Evolutionary conservation across 768 basidiomycete species (phyloP), one percentile per base, ranked within the genome.

Genomic region (Auriscalpium microsporum): DNA sequence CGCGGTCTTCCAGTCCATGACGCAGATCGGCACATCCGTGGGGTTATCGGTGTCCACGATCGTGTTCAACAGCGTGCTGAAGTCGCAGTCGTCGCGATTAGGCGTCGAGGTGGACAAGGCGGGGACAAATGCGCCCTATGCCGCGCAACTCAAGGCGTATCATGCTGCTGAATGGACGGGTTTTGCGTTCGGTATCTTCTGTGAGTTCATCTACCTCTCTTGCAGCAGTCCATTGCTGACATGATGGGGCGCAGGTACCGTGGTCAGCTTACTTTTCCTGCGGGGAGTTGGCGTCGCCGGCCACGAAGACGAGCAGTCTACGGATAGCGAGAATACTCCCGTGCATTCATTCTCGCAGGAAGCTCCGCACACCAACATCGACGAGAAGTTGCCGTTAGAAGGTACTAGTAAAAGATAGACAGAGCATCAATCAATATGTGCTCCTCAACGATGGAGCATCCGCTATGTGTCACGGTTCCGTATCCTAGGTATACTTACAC

Each of bases 1-100:
- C 3, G 89, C 81, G 10, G 56, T 90, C 17, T 90, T 90, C 68
- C 85, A 87, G 64, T 89, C 89, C 1, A 82, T 91, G 78, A 84
- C 79, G 6, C 84, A 86, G 86, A 67, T 90, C 13, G 88, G 87
- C 8, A 80, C 79, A 0, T 77, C 85, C 7, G 74, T 88, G 38
- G 88, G 87, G 14, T 73, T 89, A 3, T 84, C 87, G 10, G 74
- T 88, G 14, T 77, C 81, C 8, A 89, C 87, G 0, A 83, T 89
- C 34, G 83, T 87, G 38, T 86, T 80, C 67, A 77, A 89, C 60
- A 68, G 74, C 2, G 76, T 80, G n/a, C 68, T 77, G 11, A 54
- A 56, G 4, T 57, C 68, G 11, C 63, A 72, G 33, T 67, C 75
- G 13, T 56, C 58, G 34, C 59, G 50, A 56, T 55, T 64, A 44